phyloP scores from a whole-genome alignment of 192 early-diverging fungal species.

The Mortierella claussenii region DNA sequence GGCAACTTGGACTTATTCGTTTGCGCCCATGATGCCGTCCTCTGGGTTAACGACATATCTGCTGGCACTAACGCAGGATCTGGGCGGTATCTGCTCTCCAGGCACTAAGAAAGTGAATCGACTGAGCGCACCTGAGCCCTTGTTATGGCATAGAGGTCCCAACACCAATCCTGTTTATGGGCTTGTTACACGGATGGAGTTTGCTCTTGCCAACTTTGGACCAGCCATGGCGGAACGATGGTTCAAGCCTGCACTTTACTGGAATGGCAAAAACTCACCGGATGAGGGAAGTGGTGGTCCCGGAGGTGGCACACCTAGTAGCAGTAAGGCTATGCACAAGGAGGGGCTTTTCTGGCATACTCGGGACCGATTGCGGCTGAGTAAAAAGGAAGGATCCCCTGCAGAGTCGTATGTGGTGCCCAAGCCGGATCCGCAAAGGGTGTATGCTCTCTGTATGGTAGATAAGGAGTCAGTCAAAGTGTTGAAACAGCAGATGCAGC shows the following conservation, averaged over 20 bases:
- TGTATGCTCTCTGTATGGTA: conserved; percentile 66
- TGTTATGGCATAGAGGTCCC: conserved; percentile 68
- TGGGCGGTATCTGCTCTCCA: conserved; percentile 60
- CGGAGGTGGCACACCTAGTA: not conserved
- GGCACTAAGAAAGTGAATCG: conserved; percentile 45
- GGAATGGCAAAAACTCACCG: conserved; percentile 66
- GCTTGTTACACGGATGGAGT: conserved; percentile 63
- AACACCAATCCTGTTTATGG: conserved; percentile 71
- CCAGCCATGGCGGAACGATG: conserved; percentile 38
- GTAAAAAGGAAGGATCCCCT: conserved; percentile 64
- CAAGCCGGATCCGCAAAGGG: conserved; percentile 13
- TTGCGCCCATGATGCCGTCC: conserved; percentile 60
- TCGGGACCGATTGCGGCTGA: conserved; percentile 56
- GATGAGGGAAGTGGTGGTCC: conserved; percentile 14
- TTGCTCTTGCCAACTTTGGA: conserved; percentile 60
- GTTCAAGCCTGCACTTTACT: conserved; percentile 65
- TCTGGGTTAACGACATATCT: conserved; percentile 53
- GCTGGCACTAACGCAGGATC: conserved; percentile 37
- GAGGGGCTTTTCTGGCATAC: conserved; percentile 58
- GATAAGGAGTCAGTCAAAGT: conserved; percentile 60
- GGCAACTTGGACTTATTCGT: conserved; percentile 50
- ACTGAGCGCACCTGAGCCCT: conserved; percentile 41
- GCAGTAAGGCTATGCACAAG: conserved; percentile 32
- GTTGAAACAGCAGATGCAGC: conserved; percentile 35
- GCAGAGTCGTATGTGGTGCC: conserved; percentile 63